Base-by-base conservation (phyloP, 768 basidiomycete genomes). In the Multifurca ochricompacta region DNA sequence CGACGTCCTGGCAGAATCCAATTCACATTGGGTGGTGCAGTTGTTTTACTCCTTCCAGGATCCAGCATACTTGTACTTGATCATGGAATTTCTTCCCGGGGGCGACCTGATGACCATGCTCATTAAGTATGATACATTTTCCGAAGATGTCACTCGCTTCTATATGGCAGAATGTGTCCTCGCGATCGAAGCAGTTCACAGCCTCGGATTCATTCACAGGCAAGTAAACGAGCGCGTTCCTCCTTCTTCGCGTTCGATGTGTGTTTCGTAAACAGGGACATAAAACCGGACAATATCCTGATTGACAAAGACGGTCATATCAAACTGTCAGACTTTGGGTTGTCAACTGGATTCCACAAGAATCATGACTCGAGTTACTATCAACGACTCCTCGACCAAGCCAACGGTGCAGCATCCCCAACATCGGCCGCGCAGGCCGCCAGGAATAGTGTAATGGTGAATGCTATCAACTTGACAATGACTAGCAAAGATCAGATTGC, bases 101-200 rank as follows among this genome's bases (percentile, higher is more conserved):
- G 96, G 96, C 30, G 96, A 99, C 68, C 76, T 98, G 58, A 97
- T 99, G 96, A 96, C 94, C 4, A 98, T 98, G 95, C 77, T 97
- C 54, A 97, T 98, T 77, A 97, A 98, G 71, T 97, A 98, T 71
- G 96, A 97, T 67, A 96, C 94, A 0, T 98, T 98, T 71, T 90
- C 90, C 0, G 95, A 98, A 71, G 96, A 98, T 63, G 95, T 98
- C 13, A 92, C 92, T 52, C 80, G 95, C 48, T 98, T 98, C 70
- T 98, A 99, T 70, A 91, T 99, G 65, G 96, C 96, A n/a, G 87
- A 99, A 72, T 97, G 93, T 70, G 87, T 95, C 46, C 77, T 98
- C 16, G 96, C 96, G 7, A 97, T 99, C 59, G 95, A 98, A 67
- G 91, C 95, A 3, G 94, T 99, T 3, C 95, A 99, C 70, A 83